Conservation (phyloP, 805 yeast species). For the Metschnikowia henanensis region DNA sequence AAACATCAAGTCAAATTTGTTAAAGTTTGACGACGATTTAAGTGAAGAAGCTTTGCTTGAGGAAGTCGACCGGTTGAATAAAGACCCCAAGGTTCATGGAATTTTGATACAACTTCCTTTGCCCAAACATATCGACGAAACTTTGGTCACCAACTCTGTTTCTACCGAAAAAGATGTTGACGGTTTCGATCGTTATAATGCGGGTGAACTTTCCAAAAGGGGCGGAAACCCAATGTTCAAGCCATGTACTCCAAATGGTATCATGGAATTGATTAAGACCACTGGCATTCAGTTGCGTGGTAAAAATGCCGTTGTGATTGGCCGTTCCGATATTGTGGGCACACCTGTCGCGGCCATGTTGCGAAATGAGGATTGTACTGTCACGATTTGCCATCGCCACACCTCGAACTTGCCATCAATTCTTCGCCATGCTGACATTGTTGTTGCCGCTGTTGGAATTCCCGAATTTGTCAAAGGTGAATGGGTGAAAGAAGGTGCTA, state of each 20-base stretch:
- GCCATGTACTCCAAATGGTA: constrained; percentile 97
- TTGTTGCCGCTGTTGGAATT: constrained; percentile 89
- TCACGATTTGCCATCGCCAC: constrained; percentile 80
- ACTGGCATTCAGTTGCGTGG: constrained; percentile 72
- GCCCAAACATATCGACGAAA: constrained; percentile 79
- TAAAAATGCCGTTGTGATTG: constrained; percentile 84
- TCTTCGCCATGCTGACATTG: constrained; percentile 75
- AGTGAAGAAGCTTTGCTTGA: constrained; percentile 60
- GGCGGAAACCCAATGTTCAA: constrained; percentile 80
- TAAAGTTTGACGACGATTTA: constrained; percentile 63
- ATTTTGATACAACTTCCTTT: constrained; percentile 87
- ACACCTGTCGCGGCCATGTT: constrained; percentile 86
- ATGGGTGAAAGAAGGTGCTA: constrained; percentile 81
- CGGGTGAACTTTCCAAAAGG: constrained; percentile 87
- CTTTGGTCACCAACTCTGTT: constrained; percentile 78
- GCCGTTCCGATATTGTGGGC: constrained; percentile 96
- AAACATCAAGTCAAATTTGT: constrained; percentile 64
- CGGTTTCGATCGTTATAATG: constrained; percentile 86
- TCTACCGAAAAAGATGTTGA: constrained; percentile 86
- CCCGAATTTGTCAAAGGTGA: constrained; percentile 85
- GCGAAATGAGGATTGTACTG: constrained; percentile 81
- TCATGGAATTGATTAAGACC: constrained; percentile 74
- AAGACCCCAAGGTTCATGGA: constrained; percentile 80
- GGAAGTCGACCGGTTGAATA: constrained; percentile 62
- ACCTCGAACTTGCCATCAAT: constrained; percentile 57